A percentile compares a stretch with the other conserved stretches of the same genome.
These are phyloP conservation scores for Lasiosphaeriaceae sp. DNA, from an alignment of 495 filamentous ascomycete species.

Conservation along the genomic window DNA sequence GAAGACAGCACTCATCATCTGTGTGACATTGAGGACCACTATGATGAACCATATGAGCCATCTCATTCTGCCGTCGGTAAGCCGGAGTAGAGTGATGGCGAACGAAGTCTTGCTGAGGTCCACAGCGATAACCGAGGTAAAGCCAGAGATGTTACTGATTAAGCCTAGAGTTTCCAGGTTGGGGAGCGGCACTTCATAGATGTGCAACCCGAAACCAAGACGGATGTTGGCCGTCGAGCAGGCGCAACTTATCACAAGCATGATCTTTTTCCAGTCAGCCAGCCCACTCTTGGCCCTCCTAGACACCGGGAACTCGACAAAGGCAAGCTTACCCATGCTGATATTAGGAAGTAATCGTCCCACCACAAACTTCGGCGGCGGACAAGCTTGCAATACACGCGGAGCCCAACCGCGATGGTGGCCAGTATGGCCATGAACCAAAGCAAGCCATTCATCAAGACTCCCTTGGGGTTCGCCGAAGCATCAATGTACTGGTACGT, in stretches of 20 bases:
- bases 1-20: conserved; percentile 37
- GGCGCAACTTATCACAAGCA: conserved; percentile 11
- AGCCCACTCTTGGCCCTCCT: background rate
- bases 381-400: background rate
- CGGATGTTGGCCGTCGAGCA: conserved; percentile 6
- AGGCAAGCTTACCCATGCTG: background rate
- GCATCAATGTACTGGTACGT: background rate
- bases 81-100: conserved; percentile 27
- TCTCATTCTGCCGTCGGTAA: conserved; percentile 21
- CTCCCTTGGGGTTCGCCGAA: background rate
- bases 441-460: background rate
- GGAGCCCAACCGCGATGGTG: background rate
- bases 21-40: conserved; percentile 32
- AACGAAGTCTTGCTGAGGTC: conserved; percentile 35
- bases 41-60: conserved; percentile 28
- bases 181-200: conserved; percentile 6
- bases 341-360: conserved; percentile 1
- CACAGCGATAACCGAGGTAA: conserved; percentile 17
- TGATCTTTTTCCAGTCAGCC: conserved; percentile 6
- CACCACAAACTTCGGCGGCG: conserved; percentile 2
- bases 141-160: conserved; percentile 18
- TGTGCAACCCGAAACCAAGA: conserved; percentile 18
- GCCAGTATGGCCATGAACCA: background rate
- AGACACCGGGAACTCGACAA: background rate
- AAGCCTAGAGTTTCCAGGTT: conserved; percentile 12